Conservation (phyloP, 75 land plant species). For the Selaginella moellendorffii region DNA sequence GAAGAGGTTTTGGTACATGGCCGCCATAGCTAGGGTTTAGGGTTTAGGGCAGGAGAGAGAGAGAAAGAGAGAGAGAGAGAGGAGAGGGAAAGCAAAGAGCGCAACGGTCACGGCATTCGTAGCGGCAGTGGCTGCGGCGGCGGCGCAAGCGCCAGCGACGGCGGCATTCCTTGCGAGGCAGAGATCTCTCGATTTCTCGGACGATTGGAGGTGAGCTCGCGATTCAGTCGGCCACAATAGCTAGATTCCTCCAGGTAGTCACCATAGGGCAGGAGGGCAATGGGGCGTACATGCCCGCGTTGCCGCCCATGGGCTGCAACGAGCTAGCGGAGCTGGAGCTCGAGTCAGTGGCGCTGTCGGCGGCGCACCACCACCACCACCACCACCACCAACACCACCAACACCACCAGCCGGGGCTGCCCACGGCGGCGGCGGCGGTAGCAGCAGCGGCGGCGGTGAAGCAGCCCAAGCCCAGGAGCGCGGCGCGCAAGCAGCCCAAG, state of each 20-base stretch:
- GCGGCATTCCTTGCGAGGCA: too few relatives aligned
- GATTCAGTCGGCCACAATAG: not conserved
- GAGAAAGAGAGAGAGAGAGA: not conserved
- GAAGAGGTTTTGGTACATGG: not conserved
- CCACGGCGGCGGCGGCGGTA: too few relatives aligned
- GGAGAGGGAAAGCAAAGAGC: not conserved
- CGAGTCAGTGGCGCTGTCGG: too few relatives aligned
- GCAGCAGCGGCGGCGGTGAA: too few relatives aligned
- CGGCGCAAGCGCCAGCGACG: too few relatives aligned
- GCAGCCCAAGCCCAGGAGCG: too few relatives aligned
- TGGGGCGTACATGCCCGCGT: not conserved
- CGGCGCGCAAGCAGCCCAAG: too few relatives aligned
- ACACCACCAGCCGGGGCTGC: not conserved
- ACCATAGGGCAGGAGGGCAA: not conserved
- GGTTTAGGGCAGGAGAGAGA: not conserved
- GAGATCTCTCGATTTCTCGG: too few relatives aligned
- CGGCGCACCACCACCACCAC: not conserved
- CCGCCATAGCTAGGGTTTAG: constrained; percentile 1
- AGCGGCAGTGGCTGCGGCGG: too few relatives aligned
- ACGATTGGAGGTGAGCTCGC: too few relatives aligned
- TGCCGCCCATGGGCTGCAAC: not conserved
- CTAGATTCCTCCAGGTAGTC: not conserved
- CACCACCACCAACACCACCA: not conserved
- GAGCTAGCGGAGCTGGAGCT: not conserved
- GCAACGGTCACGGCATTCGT: too few relatives aligned